phyloP scores from a whole-genome alignment of 1,139 yeast species.

The Lodderomyces jiufengensis region DNA sequence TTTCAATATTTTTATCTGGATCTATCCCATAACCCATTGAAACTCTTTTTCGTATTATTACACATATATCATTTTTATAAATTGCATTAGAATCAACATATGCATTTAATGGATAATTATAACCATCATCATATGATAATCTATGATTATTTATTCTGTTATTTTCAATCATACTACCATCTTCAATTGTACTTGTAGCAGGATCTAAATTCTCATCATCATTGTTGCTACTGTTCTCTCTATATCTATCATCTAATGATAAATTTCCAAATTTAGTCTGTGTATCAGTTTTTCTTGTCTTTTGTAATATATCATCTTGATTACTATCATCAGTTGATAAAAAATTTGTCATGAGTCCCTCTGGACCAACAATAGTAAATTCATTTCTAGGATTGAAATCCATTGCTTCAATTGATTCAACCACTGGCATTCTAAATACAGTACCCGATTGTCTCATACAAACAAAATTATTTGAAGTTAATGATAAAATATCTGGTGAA shows the following conservation, averaged over 20 bases:
- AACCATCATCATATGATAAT: conserved; percentile 11
- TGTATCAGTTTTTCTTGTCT: conserved; percentile 2
- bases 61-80: conserved; percentile 60
- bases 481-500: conserved; percentile 50
- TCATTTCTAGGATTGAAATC: conserved; percentile 72
- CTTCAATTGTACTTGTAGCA: conserved; percentile 8
- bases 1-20: conserved; percentile 58
- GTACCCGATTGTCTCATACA: conserved; percentile 92
- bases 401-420: conserved; percentile 62
- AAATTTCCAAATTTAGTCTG: conserved; percentile 17
- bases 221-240: conserved; percentile 16
- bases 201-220: conserved; percentile 20
- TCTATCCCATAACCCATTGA: conserved; percentile 69
- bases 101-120: conserved; percentile 28
- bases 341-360: conserved; percentile 48
- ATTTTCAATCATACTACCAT: conserved; percentile 2
- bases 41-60: conserved; percentile 68
- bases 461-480: conserved; percentile 55
- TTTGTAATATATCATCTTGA: conserved; percentile 8
- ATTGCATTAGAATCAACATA: conserved; percentile 35
- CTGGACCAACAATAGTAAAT: conserved; percentile 63
- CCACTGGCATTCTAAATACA: conserved; percentile 73
- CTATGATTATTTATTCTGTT: background rate
- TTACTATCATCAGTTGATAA: conserved; percentile 10
- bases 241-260: conserved; percentile 19